Evolutionary conservation across 108 stramenopile species (phyloP).

Genomic region (Nitzschia inconspicua): DNA sequence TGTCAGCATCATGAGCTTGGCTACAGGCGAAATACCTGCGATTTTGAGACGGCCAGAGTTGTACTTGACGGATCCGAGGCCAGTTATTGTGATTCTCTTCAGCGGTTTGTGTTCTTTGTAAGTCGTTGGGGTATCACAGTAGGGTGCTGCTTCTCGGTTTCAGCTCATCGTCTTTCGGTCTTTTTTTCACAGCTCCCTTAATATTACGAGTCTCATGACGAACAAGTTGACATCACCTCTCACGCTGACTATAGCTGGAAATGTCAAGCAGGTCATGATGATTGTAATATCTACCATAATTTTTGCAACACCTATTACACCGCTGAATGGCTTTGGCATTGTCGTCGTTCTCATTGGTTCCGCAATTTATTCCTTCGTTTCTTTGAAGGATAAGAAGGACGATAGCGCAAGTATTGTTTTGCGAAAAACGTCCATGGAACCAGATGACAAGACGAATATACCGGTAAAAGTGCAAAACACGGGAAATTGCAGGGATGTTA

Average conservation of each 20-base stretch:
- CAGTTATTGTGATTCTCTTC: slow-evolving; percentile 38
- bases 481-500: too few species aligned
- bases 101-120: slow-evolving; percentile 64
- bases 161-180: not conserved
- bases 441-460: too few species aligned
- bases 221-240: slow-evolving; percentile 1
- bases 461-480: too few species aligned
- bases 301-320: slow-evolving; percentile 44
- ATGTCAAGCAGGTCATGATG: slow-evolving; percentile 87
- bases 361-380: slow-evolving; percentile 68
- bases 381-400: slow-evolving; percentile 45
- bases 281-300: slow-evolving; percentile 53
- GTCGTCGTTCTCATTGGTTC: slow-evolving; percentile 63
- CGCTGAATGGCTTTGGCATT: slow-evolving; percentile 62
- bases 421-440: too few species aligned
- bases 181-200: not conserved
- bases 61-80: slow-evolving; percentile 14
- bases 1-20: slow-evolving; percentile 27
- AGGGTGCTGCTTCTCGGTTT: not conserved
- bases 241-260: slow-evolving; percentile 57
- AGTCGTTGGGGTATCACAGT: slow-evolving; percentile 13
- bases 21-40: slow-evolving; percentile 55
- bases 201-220: slow-evolving; percentile 2
- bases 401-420: too few species aligned
- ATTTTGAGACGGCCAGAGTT: slow-evolving; percentile 45